Base-by-base conservation (phyloP, 768 basidiomycete genomes). In the Serendipita sp. region DNA sequence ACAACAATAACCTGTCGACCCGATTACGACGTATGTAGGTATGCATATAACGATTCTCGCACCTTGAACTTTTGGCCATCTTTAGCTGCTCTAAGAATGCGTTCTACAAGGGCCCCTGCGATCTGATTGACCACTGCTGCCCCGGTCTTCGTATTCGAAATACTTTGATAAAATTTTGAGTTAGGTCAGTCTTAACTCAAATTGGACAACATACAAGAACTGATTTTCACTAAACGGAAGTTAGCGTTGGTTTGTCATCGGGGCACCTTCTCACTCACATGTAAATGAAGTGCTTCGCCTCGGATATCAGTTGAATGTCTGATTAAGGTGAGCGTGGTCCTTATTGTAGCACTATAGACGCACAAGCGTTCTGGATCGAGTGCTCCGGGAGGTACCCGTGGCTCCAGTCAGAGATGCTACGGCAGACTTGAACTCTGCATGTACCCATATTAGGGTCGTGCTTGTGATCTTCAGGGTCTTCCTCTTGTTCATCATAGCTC, bases 321-420 rank as follows among this genome's bases (percentile, higher is more conserved):
- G 69, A 54, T 11, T 41, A 35, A 45, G 10, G 28, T 51, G 34
- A 34, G 34, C 51, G 44, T 41, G 1, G n/a, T 13, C 11, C 35
- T 44, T 2, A 28, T 13, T 8, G 16, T 24, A 56, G 58, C 4
- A 28, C 2, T 16, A 8, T 30, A 13, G 2, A 81, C 87, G 72
- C 70, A 90, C 89, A 92, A 54, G 95, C 94, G 69, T 92, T 88
- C 75, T 96, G 94, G 66, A 98, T 92, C 73, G 89, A 92, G 66
- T 84, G 82, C 73, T 97, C 95, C 2, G 83, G 86, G 68, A 94
- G 77, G 41, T 93, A 88, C 2, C 94, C 95, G 69, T 92, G 90
- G 70, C 86, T 89, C 95, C 95, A 99, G 74, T 97, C 95, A 1
- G 80, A 84, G 24, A 93, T 88, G 67, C 88, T 90, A 64, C 95